phyloP scores from a whole-genome alignment of 495 filamentous ascomycete genomes.

The Stereocaulon alpinum region DNA sequence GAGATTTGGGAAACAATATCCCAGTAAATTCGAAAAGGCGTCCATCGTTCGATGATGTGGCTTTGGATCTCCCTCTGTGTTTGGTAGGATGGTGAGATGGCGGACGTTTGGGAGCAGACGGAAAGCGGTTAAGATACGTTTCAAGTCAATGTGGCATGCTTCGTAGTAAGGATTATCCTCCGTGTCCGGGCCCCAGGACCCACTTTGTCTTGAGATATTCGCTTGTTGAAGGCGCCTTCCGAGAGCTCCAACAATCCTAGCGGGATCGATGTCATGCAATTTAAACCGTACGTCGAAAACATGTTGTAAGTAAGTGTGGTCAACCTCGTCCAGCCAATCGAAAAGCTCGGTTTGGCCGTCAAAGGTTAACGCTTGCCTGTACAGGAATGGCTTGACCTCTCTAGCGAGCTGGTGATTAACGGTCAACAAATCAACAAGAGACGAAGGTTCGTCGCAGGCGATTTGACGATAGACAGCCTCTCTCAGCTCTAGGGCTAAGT shows the following conservation, averaged over 20 bases:
- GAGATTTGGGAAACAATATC: constrained; percentile 17
- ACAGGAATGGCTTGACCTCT: constrained; percentile 23
- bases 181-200: constrained; percentile 6
- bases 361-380: constrained; percentile 18
- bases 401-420: constrained; percentile 18
- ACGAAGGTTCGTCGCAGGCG: constrained; percentile 7
- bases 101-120: constrained; percentile 14
- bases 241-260: constrained; percentile 20
- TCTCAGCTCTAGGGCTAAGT: constrained; percentile 19
- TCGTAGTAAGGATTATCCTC: constrained; percentile 21
- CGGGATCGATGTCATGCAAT: constrained; percentile 21
- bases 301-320: constrained; percentile 15
- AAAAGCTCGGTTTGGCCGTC: constrained; percentile 22
- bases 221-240: constrained; percentile 18
- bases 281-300: constrained; percentile 18
- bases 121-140: constrained; percentile 15
- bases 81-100: constrained; percentile 18
- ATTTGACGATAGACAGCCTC: constrained; percentile 19
- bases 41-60: constrained; percentile 15
- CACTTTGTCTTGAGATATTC: constrained; percentile 10
- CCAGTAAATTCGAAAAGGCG: constrained; percentile 18
- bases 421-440: constrained; percentile 13
- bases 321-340: constrained; percentile 19
- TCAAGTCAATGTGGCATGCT: constrained; percentile 20
- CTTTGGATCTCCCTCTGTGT: constrained; percentile 11